Evolutionary conservation across 179 eudicot species (phyloP).

Genomic region (Gypsophila paniculata): DNA sequence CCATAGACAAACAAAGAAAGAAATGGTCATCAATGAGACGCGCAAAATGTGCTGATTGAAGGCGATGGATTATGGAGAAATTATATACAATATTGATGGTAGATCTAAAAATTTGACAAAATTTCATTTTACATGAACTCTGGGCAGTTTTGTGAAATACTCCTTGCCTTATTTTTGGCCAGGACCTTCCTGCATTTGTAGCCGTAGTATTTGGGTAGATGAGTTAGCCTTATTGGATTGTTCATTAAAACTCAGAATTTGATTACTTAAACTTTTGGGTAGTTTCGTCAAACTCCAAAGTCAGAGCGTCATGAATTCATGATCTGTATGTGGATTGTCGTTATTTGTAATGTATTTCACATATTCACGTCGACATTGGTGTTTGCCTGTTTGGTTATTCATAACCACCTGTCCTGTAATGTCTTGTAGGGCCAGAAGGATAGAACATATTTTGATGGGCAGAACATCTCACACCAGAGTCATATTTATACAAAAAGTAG

Average conservation of each 20-base stretch:
- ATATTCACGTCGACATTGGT: not conserved
- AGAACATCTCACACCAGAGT: constrained; percentile 10
- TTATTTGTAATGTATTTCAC: not conserved
- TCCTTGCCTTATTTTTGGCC: not conserved
- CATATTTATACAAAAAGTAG: constrained; percentile 7
- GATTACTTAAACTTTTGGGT: not conserved
- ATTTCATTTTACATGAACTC: not conserved
- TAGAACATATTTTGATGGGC: not conserved
- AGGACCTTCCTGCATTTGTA: not conserved
- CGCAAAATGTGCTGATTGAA: not conserved
- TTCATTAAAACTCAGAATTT: not conserved
- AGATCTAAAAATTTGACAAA: not conserved
- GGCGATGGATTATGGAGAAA: not conserved
- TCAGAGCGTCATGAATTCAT: not conserved
- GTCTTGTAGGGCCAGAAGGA: constrained; percentile 2
- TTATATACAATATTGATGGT: not conserved
- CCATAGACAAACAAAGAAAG: not conserved
- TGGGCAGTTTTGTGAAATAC: not conserved
- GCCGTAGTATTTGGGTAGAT: not conserved
- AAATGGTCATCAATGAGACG: not conserved
- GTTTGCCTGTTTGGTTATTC: not conserved
- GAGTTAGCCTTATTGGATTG: not conserved
- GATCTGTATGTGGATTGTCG: not conserved
- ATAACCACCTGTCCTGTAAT: not conserved
- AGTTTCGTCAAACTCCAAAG: not conserved